Base-by-base conservation (phyloP, 2,329 filamentous ascomycete genomes). In the Aspergillus floridensis region DNA sequence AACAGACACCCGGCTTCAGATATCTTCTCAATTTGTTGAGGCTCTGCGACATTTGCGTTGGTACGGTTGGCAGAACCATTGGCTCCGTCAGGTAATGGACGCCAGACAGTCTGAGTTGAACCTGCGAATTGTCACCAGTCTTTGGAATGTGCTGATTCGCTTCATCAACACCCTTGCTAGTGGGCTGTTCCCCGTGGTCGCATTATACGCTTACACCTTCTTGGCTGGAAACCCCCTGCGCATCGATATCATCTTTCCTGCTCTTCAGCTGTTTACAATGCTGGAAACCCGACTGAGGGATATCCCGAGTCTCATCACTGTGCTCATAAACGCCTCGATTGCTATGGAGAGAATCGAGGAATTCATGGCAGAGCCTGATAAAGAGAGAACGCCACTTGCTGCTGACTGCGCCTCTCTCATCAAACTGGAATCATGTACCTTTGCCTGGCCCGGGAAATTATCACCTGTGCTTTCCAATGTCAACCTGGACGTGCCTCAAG, bases 281-380 rank as follows among this genome's bases (percentile, higher is more conserved):
- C 79, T 96, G 11, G 89, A 93, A 66, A 80, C 78, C 1, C 90
- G 87, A 61, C 78, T 96, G 52, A 86, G 88, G 57, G 89, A 92
- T 55, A 77, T 96, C 0, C 93, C 93, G 2, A 81, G 85, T 31
- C 78, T 96, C 10, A 86, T 96, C 48, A 92, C 89, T 0, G 84
- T 88, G 0, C 77, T 93, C 4, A 82, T 96, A 64, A 96, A 96
- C 67, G 90, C 92, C 0, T 87, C 85, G n/a, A 88, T 96, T 19
- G 89, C 92, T 0, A 86, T 96, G 63, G 86, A 84, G 8, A 88
- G 92, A 64, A 91, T 96, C 21, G 90, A 96, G 68, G 83, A 85
- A 22, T 96, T 96, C 76, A 96, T 96, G 91, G 79, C 81, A 0
- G 92, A 96, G 73, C 91, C 91, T 0, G 86, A 96, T 68, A 91